These are phyloP conservation scores for Boletus rubropictus DNA, from an alignment of 768 basidiomycete genomes.

Conservation along the genomic window DNA sequence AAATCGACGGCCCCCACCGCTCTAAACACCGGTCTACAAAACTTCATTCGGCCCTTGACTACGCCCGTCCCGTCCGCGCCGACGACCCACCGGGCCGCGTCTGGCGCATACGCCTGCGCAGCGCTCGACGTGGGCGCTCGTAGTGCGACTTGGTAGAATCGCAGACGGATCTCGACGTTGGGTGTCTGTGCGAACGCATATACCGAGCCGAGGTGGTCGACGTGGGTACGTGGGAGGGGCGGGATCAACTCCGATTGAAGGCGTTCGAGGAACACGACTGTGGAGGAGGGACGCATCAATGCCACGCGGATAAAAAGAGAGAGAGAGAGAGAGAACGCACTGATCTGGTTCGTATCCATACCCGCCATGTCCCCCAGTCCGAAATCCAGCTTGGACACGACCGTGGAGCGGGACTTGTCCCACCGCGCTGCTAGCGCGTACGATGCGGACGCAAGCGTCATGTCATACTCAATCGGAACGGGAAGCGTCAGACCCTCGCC, in stretches of 20 bases:
- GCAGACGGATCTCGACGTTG: conserved; percentile 73
- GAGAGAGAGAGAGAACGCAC: conserved; percentile 34
- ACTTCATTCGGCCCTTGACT: conserved; percentile 81
- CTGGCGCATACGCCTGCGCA: conserved; percentile 44
- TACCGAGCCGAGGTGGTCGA: conserved; percentile 50
- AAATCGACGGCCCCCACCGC: conserved; percentile 49
- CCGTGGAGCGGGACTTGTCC: conserved; percentile 55
- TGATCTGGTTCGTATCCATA: conserved; percentile 73
- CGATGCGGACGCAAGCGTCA: conserved; percentile 60
- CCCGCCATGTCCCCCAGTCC: conserved; percentile 49
- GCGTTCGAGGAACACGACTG: conserved; percentile 81
- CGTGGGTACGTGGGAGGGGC: conserved; percentile 54
- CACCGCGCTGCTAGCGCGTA: conserved; percentile 70
- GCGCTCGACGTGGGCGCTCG: conserved; percentile 41
- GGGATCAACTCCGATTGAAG: conserved; percentile 47
- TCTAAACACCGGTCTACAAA: conserved; percentile 66
- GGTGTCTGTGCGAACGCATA: conserved; percentile 45
- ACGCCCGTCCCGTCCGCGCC: conserved; percentile 49
- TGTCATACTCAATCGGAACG: conserved; percentile 70
- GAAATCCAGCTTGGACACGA: conserved; percentile 49
- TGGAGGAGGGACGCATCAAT: background rate
- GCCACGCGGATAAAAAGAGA: too few relatives aligned
- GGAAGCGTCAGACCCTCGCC: conserved; percentile 74
- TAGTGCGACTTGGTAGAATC: conserved; percentile 73
- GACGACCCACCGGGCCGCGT: conserved; percentile 64